Evolutionary conservation across 2,329 filamentous ascomycete genomes (phyloP).

Genomic region (Ceratocystis destructans): DNA sequence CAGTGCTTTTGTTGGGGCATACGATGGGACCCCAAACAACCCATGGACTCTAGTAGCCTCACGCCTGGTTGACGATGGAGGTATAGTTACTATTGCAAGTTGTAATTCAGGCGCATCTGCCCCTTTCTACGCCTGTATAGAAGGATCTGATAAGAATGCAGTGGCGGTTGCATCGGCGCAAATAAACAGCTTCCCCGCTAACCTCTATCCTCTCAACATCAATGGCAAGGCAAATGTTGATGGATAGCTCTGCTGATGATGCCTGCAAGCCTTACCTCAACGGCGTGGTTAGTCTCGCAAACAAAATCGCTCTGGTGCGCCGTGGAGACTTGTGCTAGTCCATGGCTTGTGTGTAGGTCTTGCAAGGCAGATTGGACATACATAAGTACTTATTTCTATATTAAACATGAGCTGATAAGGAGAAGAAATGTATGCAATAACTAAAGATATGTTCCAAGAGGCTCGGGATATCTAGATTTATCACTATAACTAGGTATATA

Average conservation of each 20-base stretch:
- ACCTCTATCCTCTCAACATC: not conserved
- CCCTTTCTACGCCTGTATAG: slow-evolving; percentile 32
- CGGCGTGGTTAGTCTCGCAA: slow-evolving; percentile 21
- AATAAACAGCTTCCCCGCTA: not conserved
- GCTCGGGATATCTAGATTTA: no score
- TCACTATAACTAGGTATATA: no score
- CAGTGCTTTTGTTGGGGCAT: slow-evolving; percentile 29
- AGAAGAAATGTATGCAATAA: no score
- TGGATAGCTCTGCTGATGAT: slow-evolving; percentile 21
- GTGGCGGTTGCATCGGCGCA: slow-evolving; percentile 31
- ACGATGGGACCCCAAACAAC: slow-evolving; percentile 30
- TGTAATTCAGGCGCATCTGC: slow-evolving; percentile 38
- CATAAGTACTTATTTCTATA: no score
- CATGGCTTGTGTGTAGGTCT: no score
- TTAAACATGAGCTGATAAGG: no score
- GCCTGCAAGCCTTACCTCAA: slow-evolving; percentile 23
- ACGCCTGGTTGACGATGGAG: slow-evolving; percentile 31
- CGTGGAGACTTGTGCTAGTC: slow-evolving; percentile 21
- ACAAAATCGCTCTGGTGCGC: slow-evolving; percentile 23
- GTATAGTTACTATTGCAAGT: slow-evolving; percentile 37
- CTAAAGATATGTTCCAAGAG: no score
- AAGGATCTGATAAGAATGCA: slow-evolving; percentile 30
- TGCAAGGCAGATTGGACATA: no score
- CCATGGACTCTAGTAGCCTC: slow-evolving; percentile 31
- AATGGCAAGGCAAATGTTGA: not conserved